Base-by-base conservation (phyloP, 345 rosid genomes). In the Melastoma malabathricum region DNA sequence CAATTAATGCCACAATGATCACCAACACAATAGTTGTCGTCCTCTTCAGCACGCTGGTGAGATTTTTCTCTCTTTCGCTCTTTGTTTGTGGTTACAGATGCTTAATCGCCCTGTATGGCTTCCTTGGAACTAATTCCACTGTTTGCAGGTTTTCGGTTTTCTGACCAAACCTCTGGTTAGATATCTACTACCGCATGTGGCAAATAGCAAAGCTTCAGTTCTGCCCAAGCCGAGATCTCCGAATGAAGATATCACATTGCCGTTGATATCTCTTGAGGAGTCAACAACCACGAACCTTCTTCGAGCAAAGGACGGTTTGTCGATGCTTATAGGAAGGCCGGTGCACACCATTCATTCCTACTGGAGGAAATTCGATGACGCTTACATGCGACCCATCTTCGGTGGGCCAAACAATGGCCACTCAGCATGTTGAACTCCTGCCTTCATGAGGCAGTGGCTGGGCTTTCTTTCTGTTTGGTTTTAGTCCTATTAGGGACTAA, bases 341-440 rank as follows among this genome's bases (percentile, higher is more conserved):
- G 85, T 77, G 10, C 81, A 78, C 56, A 90, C 90, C 15, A 66
- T 82, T 31, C 96, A 90, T 66, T 73, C 64, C 56, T 83, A 81
- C 70, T 86, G 98, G 98, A 90, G 82, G 60, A 77, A 70, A 72
- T 83, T 90, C 0, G 94, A 90, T 5, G 76, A 90, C 55, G 59
- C 64, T 13, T 83, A 83, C 68, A 86, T 90, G 98, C 81, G 94
- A 58, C 98, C 98, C 13, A 45, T 80, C 41, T 90, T 90, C 3
- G 96, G 96, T 15, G 96, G 92, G 52, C 80, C 96, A 50, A 52
- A 12, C 46, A 58, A 52, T 54, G 20, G 23, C 59, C 72, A 10
- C 34, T 58, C 70, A 13, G 72, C 69, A 50, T 78, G 88, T 70
- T 76, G 13, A 13, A 15, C 48, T 16, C 9, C 1, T 31, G 9